phyloP scores from a whole-genome alignment of 2,329 filamentous ascomycete genomes.

The Pyricularia grisea region DNA sequence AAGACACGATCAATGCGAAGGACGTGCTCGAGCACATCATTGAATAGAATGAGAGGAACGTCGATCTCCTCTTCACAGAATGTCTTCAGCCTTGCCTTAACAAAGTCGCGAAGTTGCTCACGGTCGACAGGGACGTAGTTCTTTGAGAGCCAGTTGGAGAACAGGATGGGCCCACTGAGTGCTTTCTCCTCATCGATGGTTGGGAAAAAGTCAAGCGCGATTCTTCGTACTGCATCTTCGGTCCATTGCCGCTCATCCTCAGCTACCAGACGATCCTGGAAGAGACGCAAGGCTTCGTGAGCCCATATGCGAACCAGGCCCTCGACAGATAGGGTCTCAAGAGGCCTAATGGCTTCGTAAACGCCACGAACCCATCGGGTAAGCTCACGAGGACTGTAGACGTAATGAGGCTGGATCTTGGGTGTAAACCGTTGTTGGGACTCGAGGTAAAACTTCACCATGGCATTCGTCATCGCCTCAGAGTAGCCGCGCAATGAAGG shows the following conservation, averaged over 20 bases:
- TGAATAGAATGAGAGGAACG: slow-evolving; percentile 97
- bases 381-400: slow-evolving; percentile 97
- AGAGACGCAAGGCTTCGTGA: slow-evolving; percentile 89
- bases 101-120: slow-evolving; percentile 90
- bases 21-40: slow-evolving; percentile 96
- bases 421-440: slow-evolving; percentile 93
- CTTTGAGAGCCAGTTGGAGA: slow-evolving; percentile 99
- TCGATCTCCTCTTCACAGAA: slow-evolving; percentile 99
- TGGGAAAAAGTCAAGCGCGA: slow-evolving; percentile 87
- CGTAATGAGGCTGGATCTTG: slow-evolving; percentile 95
- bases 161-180: slow-evolving; percentile 86
- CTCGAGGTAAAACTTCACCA: slow-evolving; percentile 94
- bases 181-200: slow-evolving; percentile 88
- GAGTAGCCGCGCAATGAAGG: slow-evolving; percentile 91
- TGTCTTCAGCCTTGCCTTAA: slow-evolving; percentile 91
- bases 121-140: slow-evolving; percentile 96
- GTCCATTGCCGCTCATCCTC: slow-evolving; percentile 97
- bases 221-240: slow-evolving; percentile 73
- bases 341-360: slow-evolving; percentile 89
- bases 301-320: slow-evolving; percentile 96
- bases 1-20: slow-evolving; percentile 98
- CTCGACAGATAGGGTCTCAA: slow-evolving; percentile 81
- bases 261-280: slow-evolving; percentile 91
- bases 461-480: slow-evolving; percentile 87
- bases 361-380: slow-evolving; percentile 96